Base-by-base conservation (phyloP, 768 basidiomycete species). In the Lentinula sp. region DNA sequence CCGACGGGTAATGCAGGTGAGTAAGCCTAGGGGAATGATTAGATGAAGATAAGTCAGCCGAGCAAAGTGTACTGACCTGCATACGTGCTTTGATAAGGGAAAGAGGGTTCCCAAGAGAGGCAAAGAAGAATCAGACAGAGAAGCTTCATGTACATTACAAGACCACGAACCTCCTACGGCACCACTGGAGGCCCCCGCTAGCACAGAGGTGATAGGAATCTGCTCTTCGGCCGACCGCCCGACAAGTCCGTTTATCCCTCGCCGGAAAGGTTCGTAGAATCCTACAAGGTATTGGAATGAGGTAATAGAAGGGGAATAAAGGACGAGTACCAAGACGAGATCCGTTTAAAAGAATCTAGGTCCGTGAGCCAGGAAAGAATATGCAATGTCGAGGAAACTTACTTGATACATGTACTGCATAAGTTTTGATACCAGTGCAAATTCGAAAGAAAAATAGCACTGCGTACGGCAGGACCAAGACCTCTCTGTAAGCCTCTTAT, bases 41-140 rank as follows among this genome's bases (percentile, higher is more conserved):
- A 57, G 28, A 28, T 43, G 49, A 16, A 37, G 40, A 18, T 11
- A 1, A 34, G 53, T 50, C 42, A 57, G 46, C 34, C 57, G 54
- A 55, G 37, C 58, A 18, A 40, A 31, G 28, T 28, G n/a, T 49
- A 61, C 73, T 53, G 16, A 88, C 89, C 81, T 99, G 97, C 90
- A 99, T 98, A 50, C 97, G 85, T 5, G 97, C 97, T 76, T 99
- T 99, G 70, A 99, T 86, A 60, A 99, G 78, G 75, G 96, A 99
- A 11, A 97, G 75, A 0, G 95, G 95, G 71, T 93, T 96, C 43
- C 94, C 95, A 46, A 95, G 73, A 54, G 81, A 79, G 0, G 90
- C 18, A 11, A 15, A 23, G 55, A 6, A 21, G 6, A 57, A 32
- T 2, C 61, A 40, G 55, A 8, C 40, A 40, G 11, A 5, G 13